Base-by-base conservation (phyloP, 805 yeast genomes). In the Naumovozyma dairenensis region DNA sequence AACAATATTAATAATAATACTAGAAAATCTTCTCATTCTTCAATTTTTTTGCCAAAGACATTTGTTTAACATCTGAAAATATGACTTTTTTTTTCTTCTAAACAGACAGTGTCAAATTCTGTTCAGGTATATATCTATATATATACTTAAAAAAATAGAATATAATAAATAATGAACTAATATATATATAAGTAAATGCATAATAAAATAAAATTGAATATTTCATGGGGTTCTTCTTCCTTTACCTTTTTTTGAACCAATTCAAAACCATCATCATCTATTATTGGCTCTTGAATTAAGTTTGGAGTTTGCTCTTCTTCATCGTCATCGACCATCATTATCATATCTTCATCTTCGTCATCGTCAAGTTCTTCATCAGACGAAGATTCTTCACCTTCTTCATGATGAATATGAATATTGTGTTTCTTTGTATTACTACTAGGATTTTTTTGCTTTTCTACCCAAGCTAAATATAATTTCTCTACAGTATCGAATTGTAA, bases 201-300 rank as follows among this genome's bases (percentile, higher is more conserved):
- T 8, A 19, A 28, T 16, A 16, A 6, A 15, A 9, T 21, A 4
- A 6, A 30, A 8, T 19, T 16, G n/a, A 28, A 40, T 35, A 54
- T 31, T 45, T n/a, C n/a, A n/a, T n/a, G n/a, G n/a, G n/a, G n/a
- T n/a, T n/a, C n/a, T 34, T 45, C 67, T 59, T 55, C 70, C 69
- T 55, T 69, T 67, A n/a, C 81, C 50, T 74, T 77, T 51, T 72
- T 77, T 48, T 77, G 85, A 3, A 89, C 96, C 40, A 85, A 59
- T 47, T 86, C 92, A 51, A 89, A 89, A 1, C 97, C 98, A 53
- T 89, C 97, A 21, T 89, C 97, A 53, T 89, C 97, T 6, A 89
- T 69, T 7, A 80, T 53, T 2, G 94, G 94, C 20, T 58, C 57
- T 14, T 59, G 59, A 9, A 46, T 24, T 42, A 2, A 12, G 27